phyloP scores from a whole-genome alignment of 768 basidiomycete genomes.

The Termitomyces sp. region DNA sequence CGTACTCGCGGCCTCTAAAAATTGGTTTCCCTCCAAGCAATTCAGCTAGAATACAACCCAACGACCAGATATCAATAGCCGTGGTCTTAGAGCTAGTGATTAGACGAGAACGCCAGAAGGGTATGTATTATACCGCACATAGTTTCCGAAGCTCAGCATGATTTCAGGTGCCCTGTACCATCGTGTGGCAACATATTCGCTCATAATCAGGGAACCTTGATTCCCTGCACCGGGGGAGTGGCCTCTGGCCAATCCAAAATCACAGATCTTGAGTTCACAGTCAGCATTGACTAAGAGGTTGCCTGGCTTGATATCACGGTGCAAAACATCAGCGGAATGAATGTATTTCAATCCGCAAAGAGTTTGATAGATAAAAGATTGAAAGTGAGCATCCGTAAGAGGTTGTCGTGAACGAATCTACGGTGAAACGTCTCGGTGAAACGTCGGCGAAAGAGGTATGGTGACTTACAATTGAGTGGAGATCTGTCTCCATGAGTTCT shows the following conservation, averaged over 20 bases:
- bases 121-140: slow-evolving; percentile 51
- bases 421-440: too few species aligned
- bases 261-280: slow-evolving; percentile 97
- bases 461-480: slow-evolving; percentile 89
- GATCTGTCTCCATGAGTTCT: slow-evolving; percentile 99
- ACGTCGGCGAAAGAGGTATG: not conserved
- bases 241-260: slow-evolving; percentile 95
- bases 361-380: slow-evolving; percentile 97
- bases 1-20: slow-evolving; percentile 95
- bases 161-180: slow-evolving; percentile 99
- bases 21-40: slow-evolving; percentile 91
- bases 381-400: slow-evolving; percentile 87
- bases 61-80: slow-evolving; percentile 95
- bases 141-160: slow-evolving; percentile 97
- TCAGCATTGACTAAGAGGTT: slow-evolving; percentile 97
- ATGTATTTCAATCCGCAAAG: slow-evolving; percentile 98
- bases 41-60: slow-evolving; percentile 94
- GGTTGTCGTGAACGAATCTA: slow-evolving; percentile 86
- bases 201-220: slow-evolving; percentile 87
- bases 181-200: slow-evolving; percentile 97
- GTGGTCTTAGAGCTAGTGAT: slow-evolving; percentile 55
- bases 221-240: slow-evolving; percentile 90
- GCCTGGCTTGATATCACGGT: slow-evolving; percentile 93
- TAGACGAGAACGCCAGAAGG: not conserved
- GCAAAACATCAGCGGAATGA: slow-evolving; percentile 95